Percentiles rank a stretch among this genome's conserved stretches.
Evolutionary conservation across 495 filamentous ascomycete species (phyloP).

Genomic region (Aspergillus cavernicola): DNA sequence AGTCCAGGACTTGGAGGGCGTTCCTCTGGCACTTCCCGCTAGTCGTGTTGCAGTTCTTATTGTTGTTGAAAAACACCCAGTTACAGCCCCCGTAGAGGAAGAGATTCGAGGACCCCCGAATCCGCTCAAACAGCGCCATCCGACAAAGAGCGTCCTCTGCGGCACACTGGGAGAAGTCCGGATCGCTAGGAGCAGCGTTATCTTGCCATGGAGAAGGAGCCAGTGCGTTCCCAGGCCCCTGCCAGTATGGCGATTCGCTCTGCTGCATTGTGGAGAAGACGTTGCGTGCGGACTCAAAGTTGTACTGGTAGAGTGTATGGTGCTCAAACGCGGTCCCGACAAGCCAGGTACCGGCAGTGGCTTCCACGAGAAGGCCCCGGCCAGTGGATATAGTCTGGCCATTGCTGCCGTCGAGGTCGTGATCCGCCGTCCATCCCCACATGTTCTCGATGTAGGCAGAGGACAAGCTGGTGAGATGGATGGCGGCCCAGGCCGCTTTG

Average conservation of each 20-base stretch:
- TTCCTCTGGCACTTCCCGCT: slow-evolving; percentile 43
- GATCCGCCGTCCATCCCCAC: slow-evolving; percentile 58
- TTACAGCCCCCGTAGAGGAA: slow-evolving; percentile 52
- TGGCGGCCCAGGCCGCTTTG: slow-evolving; percentile 48
- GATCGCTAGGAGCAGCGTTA: slow-evolving; percentile 36
- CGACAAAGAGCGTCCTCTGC: slow-evolving; percentile 34
- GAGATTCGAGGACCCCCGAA: slow-evolving; percentile 42
- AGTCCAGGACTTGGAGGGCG: slow-evolving; percentile 32
- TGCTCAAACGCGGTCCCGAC: slow-evolving; percentile 43
- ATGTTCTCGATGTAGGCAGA: slow-evolving; percentile 56
- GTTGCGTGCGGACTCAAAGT: slow-evolving; percentile 44
- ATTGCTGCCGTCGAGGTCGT: slow-evolving; percentile 41
- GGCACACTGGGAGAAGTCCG: slow-evolving; percentile 34
- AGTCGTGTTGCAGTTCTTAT: slow-evolving; percentile 31
- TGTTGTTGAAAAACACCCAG: slow-evolving; percentile 51
- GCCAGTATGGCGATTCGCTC: slow-evolving; percentile 48
- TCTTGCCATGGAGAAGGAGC: slow-evolving; percentile 44
- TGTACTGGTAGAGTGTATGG: slow-evolving; percentile 49
- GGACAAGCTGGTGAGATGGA: slow-evolving; percentile 46
- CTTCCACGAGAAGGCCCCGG: slow-evolving; percentile 48
- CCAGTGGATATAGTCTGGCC: slow-evolving; percentile 46
- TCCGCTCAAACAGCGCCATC: slow-evolving; percentile 38
- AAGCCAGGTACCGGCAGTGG: slow-evolving; percentile 41
- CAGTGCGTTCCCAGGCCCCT: slow-evolving; percentile 32
- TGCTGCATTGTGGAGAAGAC: slow-evolving; percentile 46